Conservation (phyloP, 148 eudicot genomes). For the Fagopyrum tataricum region DNA sequence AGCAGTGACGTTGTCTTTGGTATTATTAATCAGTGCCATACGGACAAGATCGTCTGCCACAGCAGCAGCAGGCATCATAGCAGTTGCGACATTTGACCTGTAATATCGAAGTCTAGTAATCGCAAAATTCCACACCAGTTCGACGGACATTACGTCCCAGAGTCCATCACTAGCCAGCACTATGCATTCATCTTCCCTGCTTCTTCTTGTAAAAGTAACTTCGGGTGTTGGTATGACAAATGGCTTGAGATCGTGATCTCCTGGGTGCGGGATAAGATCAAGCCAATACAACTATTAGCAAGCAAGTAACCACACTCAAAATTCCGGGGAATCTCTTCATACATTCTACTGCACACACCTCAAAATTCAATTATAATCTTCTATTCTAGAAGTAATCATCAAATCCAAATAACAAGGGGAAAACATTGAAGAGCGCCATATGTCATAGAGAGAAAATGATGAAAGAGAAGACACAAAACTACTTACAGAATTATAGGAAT, state of each 20-base stretch:
- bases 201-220: slow-evolving; percentile 2
- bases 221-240: slow-evolving; percentile 13
- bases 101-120: background rate
- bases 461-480: background rate
- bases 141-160: slow-evolving; percentile 7
- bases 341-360: background rate
- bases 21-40: background rate
- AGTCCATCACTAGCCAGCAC: slow-evolving; percentile 15
- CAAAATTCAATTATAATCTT: background rate
- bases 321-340: background rate
- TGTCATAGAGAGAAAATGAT: background rate
- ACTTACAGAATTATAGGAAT: background rate
- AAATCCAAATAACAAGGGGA: background rate
- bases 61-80: slow-evolving; percentile 7
- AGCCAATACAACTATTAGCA: background rate
- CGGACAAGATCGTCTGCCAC: slow-evolving; percentile 4
- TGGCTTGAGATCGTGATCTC: slow-evolving; percentile 11
- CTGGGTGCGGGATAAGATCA: background rate
- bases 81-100: background rate
- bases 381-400: background rate
- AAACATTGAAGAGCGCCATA: background rate
- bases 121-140: background rate
- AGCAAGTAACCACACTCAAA: background rate
- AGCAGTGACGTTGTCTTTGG: slow-evolving; percentile 8
- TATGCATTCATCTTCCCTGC: background rate